Evolutionary conservation across 345 rosid species (phyloP), one percentile per base, ranked within the genome.

Genomic region (Eucalyptus victrix): DNA sequence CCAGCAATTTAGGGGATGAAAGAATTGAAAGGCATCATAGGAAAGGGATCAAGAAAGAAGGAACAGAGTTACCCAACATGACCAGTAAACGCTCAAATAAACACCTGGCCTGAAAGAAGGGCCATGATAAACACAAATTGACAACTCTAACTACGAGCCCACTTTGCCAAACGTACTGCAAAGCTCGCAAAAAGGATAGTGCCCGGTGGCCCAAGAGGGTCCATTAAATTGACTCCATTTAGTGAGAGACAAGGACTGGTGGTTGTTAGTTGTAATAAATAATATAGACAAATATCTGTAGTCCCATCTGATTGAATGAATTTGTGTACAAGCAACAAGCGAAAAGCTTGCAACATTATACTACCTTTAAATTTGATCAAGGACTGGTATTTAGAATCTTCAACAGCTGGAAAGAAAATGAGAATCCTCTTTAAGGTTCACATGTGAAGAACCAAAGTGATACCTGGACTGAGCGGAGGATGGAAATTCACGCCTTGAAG

Each of bases 401-500:
- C 85, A 76, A 37, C 85, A 76, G 47, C 47, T 12, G 30, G 47
- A 76, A 23, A 76, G 85, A 76, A 76, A 76, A 76, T 76, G 47
- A 76, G 30, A 40, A 40, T 21, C 28, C 28, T 76, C 45, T 72
- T 76, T 76, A 37, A 37, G 26, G 30, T 76, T 76, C 88, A 86
- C 13, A 60, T 4, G 24, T n/a, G 40, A 49, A 50, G 85, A 26
- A 44, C 18, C 67, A 51, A 90, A 80, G 54, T 65, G 90, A 87
- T 91, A 95, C 97, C 96, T 94, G 72, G 92, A 90, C 88, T 95
- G 97, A 87, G 95, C 89, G 14, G 95, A 90, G 23, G 95, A 92
- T 86, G 96, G 86, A 80, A 94, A 93, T 86, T 96, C 99, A 32
- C 97, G 97, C 76, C 96, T 90, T 89, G 97, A 94, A 76, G 94